Percentiles rank a stretch among this genome's conserved stretches.
These are phyloP conservation scores for Panicum hallii DNA, from an alignment of 202 grass and related monocot genomes.

Conservation along the genomic window DNA sequence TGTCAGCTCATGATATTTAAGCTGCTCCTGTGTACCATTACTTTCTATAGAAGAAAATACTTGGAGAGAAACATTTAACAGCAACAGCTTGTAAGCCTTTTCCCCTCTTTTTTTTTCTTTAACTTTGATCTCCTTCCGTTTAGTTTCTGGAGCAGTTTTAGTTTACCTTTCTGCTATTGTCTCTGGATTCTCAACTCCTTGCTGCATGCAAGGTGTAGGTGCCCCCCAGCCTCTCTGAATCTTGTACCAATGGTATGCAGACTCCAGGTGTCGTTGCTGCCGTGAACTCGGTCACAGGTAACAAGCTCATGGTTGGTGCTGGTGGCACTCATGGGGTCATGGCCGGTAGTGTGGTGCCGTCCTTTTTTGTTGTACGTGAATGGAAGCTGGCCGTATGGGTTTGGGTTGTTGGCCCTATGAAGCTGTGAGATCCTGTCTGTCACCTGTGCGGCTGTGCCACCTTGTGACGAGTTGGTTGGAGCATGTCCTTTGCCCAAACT, in stretches of 20 bases:
- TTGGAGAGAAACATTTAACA: conserved; percentile 47
- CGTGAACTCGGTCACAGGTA: background rate
- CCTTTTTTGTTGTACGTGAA: background rate
- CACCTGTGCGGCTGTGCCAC: background rate
- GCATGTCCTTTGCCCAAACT: background rate
- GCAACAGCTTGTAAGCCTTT: conserved; percentile 16
- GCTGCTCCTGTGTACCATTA: conserved; percentile 50
- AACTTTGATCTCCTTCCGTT: background rate
- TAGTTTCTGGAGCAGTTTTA: background rate
- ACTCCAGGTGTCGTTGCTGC: background rate
- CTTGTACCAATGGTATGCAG: background rate
- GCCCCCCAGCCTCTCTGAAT: background rate
- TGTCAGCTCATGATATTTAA: conserved; percentile 47
- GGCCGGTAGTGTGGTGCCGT: background rate
- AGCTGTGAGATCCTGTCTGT: background rate
- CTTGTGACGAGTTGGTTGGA: conserved; percentile 12
- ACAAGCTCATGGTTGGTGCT: background rate
- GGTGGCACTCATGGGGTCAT: background rate
- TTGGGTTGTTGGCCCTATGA: background rate
- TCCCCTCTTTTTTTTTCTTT: background rate
- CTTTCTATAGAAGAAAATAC: conserved; percentile 59
- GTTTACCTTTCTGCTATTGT: background rate
- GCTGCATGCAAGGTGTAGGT: background rate
- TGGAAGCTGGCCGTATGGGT: background rate
- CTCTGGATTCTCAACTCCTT: background rate